Base-by-base conservation (phyloP, 768 basidiomycete species). In the Tylopilus subfusipes region DNA sequence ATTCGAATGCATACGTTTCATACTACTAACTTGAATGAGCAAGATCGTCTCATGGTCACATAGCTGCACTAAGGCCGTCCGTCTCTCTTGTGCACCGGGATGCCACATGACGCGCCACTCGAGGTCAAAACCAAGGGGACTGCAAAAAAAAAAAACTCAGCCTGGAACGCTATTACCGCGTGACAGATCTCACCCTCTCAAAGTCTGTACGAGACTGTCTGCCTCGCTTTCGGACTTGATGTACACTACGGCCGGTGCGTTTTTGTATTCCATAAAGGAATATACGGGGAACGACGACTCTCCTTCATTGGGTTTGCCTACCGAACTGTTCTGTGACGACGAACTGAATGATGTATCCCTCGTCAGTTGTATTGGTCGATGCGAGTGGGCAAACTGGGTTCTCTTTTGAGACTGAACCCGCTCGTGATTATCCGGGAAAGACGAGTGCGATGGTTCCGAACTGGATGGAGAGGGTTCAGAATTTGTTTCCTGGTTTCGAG, bases 61-160 rank as follows among this genome's bases (percentile, higher is more conserved):
- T 0, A 82, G 48, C 58, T 82, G 80, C 1, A 81, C 73, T 3
- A 79, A 64, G 0, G 80, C 76, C 2, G 76, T 74, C 30, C 69
- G 67, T 46, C 73, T 66, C 50, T 73, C 72, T 31, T 63, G 55
- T 8, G 68, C 64, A 30, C 68, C 63, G 4, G 63, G 64, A n/a
- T 65, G 58, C 49, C 67, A 72, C 42, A 62, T 60, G 19, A 77
- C 70, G 16, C 70, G 65, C 80, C 80, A 81, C 59, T 81, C 80
- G 39, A 81, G 68, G 63, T 81, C 80, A 27, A 81, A 78, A 8
- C 81, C 80, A 11, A 81, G 42, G 10, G 80, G 75, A 2, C 78
- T 80, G 30, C n/a, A n/a, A n/a, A n/a, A n/a, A n/a, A n/a, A n/a
- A 39, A 31, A 52, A 52, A 16, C 12, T 57, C 42, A 53, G 47